Percentiles rank a stretch among this genome's conserved stretches.
Evolutionary conservation across 306 rosid genomes (phyloP).

Genomic region (Vicia faba): DNA sequence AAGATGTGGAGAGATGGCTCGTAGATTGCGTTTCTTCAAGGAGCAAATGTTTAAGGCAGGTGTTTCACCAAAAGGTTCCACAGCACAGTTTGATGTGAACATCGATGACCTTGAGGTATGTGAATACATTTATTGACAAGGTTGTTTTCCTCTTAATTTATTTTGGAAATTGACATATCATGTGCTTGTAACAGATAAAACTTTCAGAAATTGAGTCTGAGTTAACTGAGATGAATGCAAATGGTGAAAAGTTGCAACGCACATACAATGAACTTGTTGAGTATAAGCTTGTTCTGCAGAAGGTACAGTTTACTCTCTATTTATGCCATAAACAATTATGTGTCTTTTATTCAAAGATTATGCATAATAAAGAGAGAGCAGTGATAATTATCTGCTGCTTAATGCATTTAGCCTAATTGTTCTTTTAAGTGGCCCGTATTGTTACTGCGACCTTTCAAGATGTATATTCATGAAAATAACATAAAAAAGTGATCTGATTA

Average conservation of each 20-base stretch:
- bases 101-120: conserved; percentile 84
- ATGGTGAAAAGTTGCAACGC: conserved; percentile 91
- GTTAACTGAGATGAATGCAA: conserved; percentile 84
- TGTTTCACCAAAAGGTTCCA: conserved; percentile 54
- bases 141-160: conserved; percentile 6
- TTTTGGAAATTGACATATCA: conserved; percentile 22
- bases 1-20: conserved; percentile 96
- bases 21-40: conserved; percentile 82
- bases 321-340: background rate
- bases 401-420: conserved; percentile 15
- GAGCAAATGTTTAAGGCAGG: conserved; percentile 89
- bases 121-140: conserved; percentile 18
- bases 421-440: conserved; percentile 4
- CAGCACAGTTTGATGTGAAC: conserved; percentile 50
- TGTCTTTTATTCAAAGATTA: conserved; percentile 17
- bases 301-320: conserved; percentile 57
- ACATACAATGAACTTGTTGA: conserved; percentile 85
- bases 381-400: conserved; percentile 6
- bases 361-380: conserved; percentile 11
- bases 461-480: conserved; percentile 14
- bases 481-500: background rate
- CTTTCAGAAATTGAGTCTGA: conserved; percentile 90
- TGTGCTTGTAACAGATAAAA: conserved; percentile 60
- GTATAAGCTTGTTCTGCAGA: conserved; percentile 86
- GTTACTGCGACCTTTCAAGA: conserved; percentile 25